A percentile compares a stretch with the other conserved stretches of the same genome.
Conservation (phyloP, 768 basidiomycete species). For the Kwoniella shandongensis region DNA sequence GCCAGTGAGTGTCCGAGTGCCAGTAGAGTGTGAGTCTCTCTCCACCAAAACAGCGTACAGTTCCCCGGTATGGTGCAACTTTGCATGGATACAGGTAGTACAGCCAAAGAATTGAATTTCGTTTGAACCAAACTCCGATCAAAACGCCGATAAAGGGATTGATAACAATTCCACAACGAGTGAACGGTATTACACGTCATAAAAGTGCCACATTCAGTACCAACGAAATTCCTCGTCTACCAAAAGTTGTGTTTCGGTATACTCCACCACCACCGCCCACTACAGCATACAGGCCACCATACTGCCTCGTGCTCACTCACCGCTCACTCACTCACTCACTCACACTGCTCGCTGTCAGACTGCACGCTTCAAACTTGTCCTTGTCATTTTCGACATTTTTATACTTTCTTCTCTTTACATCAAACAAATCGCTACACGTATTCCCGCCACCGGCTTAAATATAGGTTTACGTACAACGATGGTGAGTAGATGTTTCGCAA, state of each 20-base stretch:
- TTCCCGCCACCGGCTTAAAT: constrained; percentile 37
- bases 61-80: too few species aligned
- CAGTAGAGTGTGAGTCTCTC: too few species aligned
- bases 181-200: constrained; percentile 19
- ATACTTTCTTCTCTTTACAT: constrained; percentile 10
- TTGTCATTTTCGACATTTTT: constrained; percentile 3
- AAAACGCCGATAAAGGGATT: constrained; percentile 13
- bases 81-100: too few species aligned
- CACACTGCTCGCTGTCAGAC: not conserved
- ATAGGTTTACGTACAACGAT: constrained; percentile 38
- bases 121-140: constrained; percentile 21
- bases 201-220: constrained; percentile 19
- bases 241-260: not conserved
- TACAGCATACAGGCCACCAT: not conserved
- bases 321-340: not conserved
- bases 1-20: too few species aligned
- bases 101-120: constrained; percentile 16
- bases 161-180: constrained; percentile 1
- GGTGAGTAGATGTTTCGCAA: constrained; percentile 19
- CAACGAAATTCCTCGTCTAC: not conserved
- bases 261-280: not conserved
- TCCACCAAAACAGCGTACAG: too few species aligned
- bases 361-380: not conserved
- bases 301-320: not conserved
- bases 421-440: constrained; percentile 23